Conservation (phyloP, 2,329 filamentous ascomycete genomes). For the Grosmannia serpens region DNA sequence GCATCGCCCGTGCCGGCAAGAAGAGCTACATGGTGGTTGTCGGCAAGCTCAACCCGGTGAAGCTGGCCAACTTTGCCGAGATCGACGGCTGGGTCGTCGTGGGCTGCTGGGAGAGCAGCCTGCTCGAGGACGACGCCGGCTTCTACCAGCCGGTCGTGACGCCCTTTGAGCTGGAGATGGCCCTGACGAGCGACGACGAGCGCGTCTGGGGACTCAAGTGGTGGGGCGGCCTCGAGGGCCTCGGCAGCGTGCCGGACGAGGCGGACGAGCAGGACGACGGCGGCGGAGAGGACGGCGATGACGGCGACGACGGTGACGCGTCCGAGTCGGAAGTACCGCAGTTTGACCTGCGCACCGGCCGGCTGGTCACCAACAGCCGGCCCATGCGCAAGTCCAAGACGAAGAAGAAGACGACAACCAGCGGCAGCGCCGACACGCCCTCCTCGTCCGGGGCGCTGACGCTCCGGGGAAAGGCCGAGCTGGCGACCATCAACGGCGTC, state of each 20-base stretch:
- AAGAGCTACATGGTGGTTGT: slow-evolving; percentile 96
- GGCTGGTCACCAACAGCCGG: slow-evolving; percentile 65
- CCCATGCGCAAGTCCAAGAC: slow-evolving; percentile 47
- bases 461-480: slow-evolving; percentile 46
- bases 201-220: slow-evolving; percentile 80
- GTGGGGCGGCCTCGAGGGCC: slow-evolving; percentile 72
- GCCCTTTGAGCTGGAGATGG: slow-evolving; percentile 82
- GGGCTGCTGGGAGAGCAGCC: slow-evolving; percentile 92
- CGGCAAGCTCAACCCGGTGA: slow-evolving; percentile 89
- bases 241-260: slow-evolving; percentile 24
- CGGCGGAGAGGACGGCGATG: slow-evolving; percentile 2
- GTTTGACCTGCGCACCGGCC: slow-evolving; percentile 83
- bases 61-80: slow-evolving; percentile 92
- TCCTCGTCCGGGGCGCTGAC: slow-evolving; percentile 40
- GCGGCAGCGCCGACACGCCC: slow-evolving; percentile 13
- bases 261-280: slow-evolving; percentile 11
- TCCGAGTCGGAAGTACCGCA: slow-evolving; percentile 61
- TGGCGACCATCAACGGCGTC: slow-evolving; percentile 73
- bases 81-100: slow-evolving; percentile 95
- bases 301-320: slow-evolving; percentile 34
- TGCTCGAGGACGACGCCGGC: slow-evolving; percentile 71
- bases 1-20: slow-evolving; percentile 72
- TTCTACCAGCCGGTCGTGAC: slow-evolving; percentile 87
- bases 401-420: slow-evolving; percentile 7
- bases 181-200: slow-evolving; percentile 61